These are phyloP conservation scores for Exophiala oligosperma DNA, from an alignment of 2,329 filamentous ascomycete species.

Conservation along the genomic window DNA sequence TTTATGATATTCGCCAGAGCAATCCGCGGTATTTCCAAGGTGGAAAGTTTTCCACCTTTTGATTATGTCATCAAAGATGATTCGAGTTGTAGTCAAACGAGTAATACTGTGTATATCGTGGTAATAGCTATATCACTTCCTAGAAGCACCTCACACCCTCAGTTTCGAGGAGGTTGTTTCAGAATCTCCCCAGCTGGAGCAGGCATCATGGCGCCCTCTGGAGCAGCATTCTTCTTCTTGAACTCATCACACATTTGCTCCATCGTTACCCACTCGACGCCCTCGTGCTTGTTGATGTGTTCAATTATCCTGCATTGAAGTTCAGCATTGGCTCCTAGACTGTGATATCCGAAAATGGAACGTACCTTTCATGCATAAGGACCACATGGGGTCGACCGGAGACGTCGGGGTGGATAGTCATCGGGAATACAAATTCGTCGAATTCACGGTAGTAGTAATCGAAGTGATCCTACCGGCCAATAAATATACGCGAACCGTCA, in stretches of 20 bases:
- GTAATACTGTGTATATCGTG: not conserved
- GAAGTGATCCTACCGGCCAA: conserved; percentile 62
- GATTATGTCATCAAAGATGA: too few relatives aligned
- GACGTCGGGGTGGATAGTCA: conserved; percentile 75
- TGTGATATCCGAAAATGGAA: not conserved
- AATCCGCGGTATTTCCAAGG: too few relatives aligned
- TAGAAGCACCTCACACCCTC: not conserved
- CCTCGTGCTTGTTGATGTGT: conserved; percentile 64
- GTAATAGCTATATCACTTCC: not conserved
- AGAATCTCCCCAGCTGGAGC: conserved; percentile 37
- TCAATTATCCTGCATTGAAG: conserved; percentile 57
- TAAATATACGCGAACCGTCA: not conserved
- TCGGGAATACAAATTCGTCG: conserved; percentile 74
- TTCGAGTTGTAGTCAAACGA: too few relatives aligned
- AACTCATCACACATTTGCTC: conserved; percentile 72
- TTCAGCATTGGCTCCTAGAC: not conserved
- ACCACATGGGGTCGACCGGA: conserved; percentile 70
- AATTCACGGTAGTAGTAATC: conserved; percentile 74
- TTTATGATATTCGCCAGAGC: too few relatives aligned
- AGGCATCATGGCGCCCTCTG: conserved; percentile 62
- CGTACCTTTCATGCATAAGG: conserved; percentile 64
- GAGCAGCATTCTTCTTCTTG: conserved; percentile 62
- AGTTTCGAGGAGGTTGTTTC: conserved; percentile 8
- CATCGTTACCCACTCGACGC: conserved; percentile 53
- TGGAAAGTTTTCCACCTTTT: too few relatives aligned